Conservation (phyloP, 129 eudicot genomes). For the Centaurea solstitialis region DNA sequence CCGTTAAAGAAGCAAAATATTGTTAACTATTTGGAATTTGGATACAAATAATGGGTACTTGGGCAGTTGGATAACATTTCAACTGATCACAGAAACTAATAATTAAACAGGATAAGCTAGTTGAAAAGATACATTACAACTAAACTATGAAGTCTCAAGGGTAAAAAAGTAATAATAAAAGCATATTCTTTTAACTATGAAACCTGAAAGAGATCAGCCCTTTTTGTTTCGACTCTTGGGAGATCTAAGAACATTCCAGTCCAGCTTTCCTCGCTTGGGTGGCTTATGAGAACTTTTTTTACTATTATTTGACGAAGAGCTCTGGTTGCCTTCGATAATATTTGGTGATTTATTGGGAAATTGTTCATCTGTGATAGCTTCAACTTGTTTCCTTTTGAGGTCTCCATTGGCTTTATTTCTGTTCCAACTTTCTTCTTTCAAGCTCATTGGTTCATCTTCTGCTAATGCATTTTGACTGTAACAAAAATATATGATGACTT, state of each 20-base stretch:
- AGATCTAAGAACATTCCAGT: slow-evolving; percentile 69
- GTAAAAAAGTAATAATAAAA: background rate
- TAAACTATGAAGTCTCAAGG: slow-evolving; percentile 8
- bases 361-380: slow-evolving; percentile 33
- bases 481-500: slow-evolving; percentile 6
- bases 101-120: slow-evolving; percentile 27
- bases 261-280: slow-evolving; percentile 60
- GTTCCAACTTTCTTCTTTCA: slow-evolving; percentile 21
- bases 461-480: slow-evolving; percentile 45
- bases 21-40: slow-evolving; percentile 5
- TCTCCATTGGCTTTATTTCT: slow-evolving; percentile 47
- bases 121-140: slow-evolving; percentile 22
- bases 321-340: slow-evolving; percentile 37
- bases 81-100: background rate
- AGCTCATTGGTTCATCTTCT: slow-evolving; percentile 26
- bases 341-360: slow-evolving; percentile 41
- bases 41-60: slow-evolving; percentile 6
- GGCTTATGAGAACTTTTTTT: slow-evolving; percentile 46
- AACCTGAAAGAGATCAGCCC: slow-evolving; percentile 29
- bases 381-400: slow-evolving; percentile 66
- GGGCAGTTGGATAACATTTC: background rate
- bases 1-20: background rate
- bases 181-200: background rate
- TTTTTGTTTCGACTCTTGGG: slow-evolving; percentile 53
- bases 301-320: slow-evolving; percentile 41